These are phyloP conservation scores for Cladorrhinum samala DNA, from an alignment of 495 filamentous ascomycete genomes.

Conservation along the genomic window DNA sequence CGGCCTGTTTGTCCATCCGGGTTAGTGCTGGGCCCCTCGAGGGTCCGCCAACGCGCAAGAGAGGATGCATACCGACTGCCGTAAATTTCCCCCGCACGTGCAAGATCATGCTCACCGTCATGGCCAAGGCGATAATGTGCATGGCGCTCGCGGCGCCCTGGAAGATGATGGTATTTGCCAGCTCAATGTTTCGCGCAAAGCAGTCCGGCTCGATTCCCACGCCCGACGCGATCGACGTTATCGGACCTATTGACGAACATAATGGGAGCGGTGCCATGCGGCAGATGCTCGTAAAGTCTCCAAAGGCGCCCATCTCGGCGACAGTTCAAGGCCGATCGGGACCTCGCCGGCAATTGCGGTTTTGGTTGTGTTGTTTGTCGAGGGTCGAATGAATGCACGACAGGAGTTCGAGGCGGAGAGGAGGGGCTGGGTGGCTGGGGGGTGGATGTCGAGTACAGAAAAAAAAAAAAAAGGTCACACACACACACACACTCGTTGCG, in stretches of 20 bases:
- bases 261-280: constrained; percentile 76
- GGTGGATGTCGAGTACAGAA: not conserved
- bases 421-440: not conserved
- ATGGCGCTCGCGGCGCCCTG: constrained; percentile 85
- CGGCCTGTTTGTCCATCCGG: constrained; percentile 54
- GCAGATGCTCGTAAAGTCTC: constrained; percentile 84
- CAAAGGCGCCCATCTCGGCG: constrained; percentile 69
- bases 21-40: constrained; percentile 5
- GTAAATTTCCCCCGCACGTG: constrained; percentile 98
- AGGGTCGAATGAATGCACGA: not conserved
- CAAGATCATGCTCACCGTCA: constrained; percentile 95
- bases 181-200: constrained; percentile 89
- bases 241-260: constrained; percentile 72
- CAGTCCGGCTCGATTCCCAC: constrained; percentile 83
- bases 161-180: constrained; percentile 98
- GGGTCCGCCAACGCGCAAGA: not conserved
- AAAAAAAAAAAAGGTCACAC: too few species aligned
- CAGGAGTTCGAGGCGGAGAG: not conserved
- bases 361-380: not conserved
- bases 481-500: not conserved
- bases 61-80: constrained; percentile 75
- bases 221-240: constrained; percentile 55
- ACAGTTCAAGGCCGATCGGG: constrained; percentile 9
- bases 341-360: not conserved
- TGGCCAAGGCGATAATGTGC: constrained; percentile 84